These are phyloP conservation scores for Geotrichum fermentans DNA, from an alignment of 1,139 yeast species.

Conservation along the genomic window DNA sequence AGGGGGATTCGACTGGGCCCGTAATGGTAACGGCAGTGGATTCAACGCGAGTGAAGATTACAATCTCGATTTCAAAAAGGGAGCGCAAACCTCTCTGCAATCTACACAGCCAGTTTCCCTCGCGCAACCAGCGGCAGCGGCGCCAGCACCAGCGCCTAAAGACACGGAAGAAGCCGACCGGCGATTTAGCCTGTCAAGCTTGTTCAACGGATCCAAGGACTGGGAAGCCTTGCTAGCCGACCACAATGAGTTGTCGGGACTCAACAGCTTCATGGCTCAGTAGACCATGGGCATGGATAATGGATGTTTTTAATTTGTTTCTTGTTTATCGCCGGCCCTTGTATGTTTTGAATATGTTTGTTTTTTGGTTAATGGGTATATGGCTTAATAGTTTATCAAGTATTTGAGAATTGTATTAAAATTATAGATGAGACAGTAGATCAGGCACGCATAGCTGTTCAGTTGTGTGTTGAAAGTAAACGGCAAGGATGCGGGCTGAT, in stretches of 20 bases:
- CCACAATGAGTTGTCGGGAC: slow-evolving; percentile 31
- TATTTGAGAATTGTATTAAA: no score
- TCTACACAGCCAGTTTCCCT: no score
- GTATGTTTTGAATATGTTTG: neutral
- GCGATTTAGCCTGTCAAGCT: slow-evolving; percentile 17
- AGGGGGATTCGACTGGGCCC: neutral
- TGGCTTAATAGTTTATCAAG: no score
- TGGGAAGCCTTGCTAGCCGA: slow-evolving; percentile 35
- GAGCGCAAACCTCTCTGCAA: no score
- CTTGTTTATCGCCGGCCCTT: neutral
- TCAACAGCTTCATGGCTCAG: slow-evolving; percentile 27
- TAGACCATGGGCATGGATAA: slow-evolving; percentile 7
- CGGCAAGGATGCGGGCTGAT: no score
- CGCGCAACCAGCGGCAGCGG: neutral
- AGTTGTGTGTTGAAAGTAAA: no score
- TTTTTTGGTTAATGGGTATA: no score
- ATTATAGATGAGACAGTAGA: no score
- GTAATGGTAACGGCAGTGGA: neutral
- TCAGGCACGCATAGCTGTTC: no score
- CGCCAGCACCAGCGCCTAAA: neutral
- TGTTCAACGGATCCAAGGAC: slow-evolving; percentile 25
- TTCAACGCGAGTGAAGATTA: neutral
- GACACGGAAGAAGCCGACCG: slow-evolving; percentile 6
- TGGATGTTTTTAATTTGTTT: neutral
- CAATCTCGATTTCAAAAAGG: neutral